phyloP scores from a whole-genome alignment of 148 eudicot species.

The Rhododendron williamsianum region DNA sequence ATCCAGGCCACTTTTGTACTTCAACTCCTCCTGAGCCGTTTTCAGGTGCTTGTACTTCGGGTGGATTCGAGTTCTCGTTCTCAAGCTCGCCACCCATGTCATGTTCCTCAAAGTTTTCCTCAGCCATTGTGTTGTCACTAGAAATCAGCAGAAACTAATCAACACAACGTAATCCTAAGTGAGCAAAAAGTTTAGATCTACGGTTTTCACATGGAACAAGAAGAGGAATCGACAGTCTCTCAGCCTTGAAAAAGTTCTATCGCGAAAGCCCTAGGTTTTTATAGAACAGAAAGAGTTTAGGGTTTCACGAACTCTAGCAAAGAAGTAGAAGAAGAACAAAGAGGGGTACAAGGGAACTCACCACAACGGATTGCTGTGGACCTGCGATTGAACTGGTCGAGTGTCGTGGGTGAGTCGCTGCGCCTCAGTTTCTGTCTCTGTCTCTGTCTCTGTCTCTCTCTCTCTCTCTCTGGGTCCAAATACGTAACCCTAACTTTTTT shows the following conservation, averaged over 20 bases:
- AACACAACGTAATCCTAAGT: neutral
- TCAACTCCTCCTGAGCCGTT: conserved; percentile 23
- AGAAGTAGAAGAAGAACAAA: neutral
- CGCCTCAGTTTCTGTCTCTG: neutral
- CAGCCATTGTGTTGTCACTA: conserved; percentile 28
- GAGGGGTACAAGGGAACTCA: neutral
- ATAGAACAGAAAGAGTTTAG: neutral
- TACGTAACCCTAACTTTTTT: neutral
- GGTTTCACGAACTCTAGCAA: neutral
- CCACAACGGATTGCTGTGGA: neutral
- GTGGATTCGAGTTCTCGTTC: conserved; percentile 15
- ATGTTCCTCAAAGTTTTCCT: conserved; percentile 21
- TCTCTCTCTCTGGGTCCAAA: neutral
- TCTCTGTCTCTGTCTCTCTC: neutral
- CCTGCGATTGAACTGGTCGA: neutral
- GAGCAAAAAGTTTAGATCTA: neutral
- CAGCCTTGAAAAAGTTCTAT: neutral
- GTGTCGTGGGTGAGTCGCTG: neutral
- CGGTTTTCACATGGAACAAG: neutral
- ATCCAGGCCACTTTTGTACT: neutral
- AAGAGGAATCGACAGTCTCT: neutral
- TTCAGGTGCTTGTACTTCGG: conserved; percentile 20
- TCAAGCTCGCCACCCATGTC: conserved; percentile 18
- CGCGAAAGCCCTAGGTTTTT: neutral
- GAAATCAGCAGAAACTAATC: neutral